Evolutionary conservation across 1,139 yeast species (phyloP), one percentile per base, ranked within the genome.

Genomic region (Saccharomyces hybrid): DNA sequence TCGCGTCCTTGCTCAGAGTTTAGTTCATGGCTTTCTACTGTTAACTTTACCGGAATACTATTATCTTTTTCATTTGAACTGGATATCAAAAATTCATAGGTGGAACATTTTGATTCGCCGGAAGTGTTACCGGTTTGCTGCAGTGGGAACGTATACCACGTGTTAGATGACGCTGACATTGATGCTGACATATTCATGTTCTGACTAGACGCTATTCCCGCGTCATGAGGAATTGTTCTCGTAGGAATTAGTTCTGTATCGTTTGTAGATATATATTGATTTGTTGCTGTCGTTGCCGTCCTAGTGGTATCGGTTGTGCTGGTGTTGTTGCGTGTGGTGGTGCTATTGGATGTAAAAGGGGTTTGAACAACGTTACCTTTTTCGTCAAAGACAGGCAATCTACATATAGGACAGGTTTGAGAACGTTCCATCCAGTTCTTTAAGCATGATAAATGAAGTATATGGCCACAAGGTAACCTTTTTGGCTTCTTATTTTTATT

Each of bases 351-450:
- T 2, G 42, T 34, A 14, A 34, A 34, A 34, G 23, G 4, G 13
- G 23, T 46, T 27, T 47, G 61, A 27, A 57, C 56, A 5, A 62
- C 59, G 30, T 59, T 61, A n/a, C 67, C 70, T 14, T 57, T 59
- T 30, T 60, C 63, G 50, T 64, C 69, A 56, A 78, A 75, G 2
- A 90, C 96, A n/a, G 85, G 81, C 20, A 85, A 76, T 61, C 97
- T 78, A 70, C 98, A 93, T 55, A 91, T 82, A 0, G 99, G 99
- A 73, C 99, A 93, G 30, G 83, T 80, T 63, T 86, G 95, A 0
- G 97, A 88, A 60, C 96, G 78, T 65, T 88, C 96, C 61, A 93
- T 75, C 99, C 99, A 93, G 62, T 88, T 87, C 66, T 88, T 87
- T 59, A 93, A 77, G 70, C 99, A 93, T 2, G 96, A 93, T 73